Evolutionary conservation across 257 asterid genomes (phyloP), one percentile per base, ranked within the genome.

Genomic region (Ophiorrhiza pumila): DNA sequence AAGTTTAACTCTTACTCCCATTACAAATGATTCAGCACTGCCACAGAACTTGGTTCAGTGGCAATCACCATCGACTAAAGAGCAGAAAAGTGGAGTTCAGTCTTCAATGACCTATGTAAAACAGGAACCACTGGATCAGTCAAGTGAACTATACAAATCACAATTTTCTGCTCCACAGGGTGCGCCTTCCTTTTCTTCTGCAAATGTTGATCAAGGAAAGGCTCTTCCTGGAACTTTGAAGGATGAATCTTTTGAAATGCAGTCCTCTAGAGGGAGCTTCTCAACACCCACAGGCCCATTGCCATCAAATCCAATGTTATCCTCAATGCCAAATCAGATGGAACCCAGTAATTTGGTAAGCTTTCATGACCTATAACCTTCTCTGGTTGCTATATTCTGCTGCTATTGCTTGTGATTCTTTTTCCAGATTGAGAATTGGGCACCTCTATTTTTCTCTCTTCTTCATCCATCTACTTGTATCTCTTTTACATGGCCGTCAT

Each of bases 51-150:
- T 79, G 67, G 77, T 75, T 58, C 84, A 80, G 69, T 80, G 87
- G 89, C 78, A 82, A 62, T 68, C 83, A 35, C 69, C 87, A 46
- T 45, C 78, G 66, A 79, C 57, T 66, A 82, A 80, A 67, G 90
- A 88, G 67, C 87, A 77, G 68, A 85, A 76, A 83, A 74, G 68
- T 76, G 84, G 84, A 52, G 72, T 45, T 65, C 69, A 83, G 52
- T 78, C 90, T 35, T 85, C 95, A 42, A 65, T 71, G 83, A 43
- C 77, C 43, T 85, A 81, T 83, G 92, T 86, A 35, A 93, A 93
- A 81, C 90, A 82, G 75, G 96, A 93, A 82, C 89, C 89, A 32
- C 29, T 69, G 68, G 98, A 93, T 67, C 98, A 84, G 74, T 83
- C 88, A 57, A 85, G 78, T 81, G 94, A 90, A 74, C 85, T 50